Base-by-base conservation (phyloP, 352 stramenopile genomes). In the Discostella stelligera region DNA sequence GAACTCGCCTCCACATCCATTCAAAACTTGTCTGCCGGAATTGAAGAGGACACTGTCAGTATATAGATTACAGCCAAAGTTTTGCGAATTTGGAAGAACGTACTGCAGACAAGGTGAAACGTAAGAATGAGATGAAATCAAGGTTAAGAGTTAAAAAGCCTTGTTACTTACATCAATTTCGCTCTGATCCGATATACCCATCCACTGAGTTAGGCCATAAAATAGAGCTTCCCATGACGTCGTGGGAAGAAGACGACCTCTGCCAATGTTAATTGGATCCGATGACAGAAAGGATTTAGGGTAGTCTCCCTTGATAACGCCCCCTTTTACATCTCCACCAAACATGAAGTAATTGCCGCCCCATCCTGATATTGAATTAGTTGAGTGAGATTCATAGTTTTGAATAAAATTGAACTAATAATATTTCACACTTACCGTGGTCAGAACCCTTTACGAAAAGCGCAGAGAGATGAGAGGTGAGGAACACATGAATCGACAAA, bases 151-250 rank as follows among this genome's bases (percentile, higher is more conserved):
- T 2, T 13, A 44, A 11, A 14, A 54, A 54, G 10, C 0, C 48
- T 25, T 54, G 48, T 32, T 9, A 44, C 54, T 56, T 30, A 74
- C 61, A 46, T 84, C 69, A 25, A 85, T 66, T 61, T 85, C 73
- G 61, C 58, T 27, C 18, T 79, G 65, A 39, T 82, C 66, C 27
- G 53, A 75, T 16, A 90, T 82, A 41, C 84, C 86, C 58, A 90
- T 80, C 80, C 80, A 90, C 49, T 88, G 71, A 55, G 64, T 58
- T 8, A 91, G 49, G 41, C 55, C 77, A 46, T 81, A 79, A 74
- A 83, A 91, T 3, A 90, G 37, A 37, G 71, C 46, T 63, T 91
- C 85, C 85, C 85, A 91, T n/a, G 82, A 77, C 16, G 66, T 84
- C 21, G 71, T 86, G 10, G 85, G 85, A 39, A 91, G 79, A 9